Evolutionary conservation across 148 eudicot genomes (phyloP), one percentile per base, ranked within the genome.

Genomic region (Cornus kousa): DNA sequence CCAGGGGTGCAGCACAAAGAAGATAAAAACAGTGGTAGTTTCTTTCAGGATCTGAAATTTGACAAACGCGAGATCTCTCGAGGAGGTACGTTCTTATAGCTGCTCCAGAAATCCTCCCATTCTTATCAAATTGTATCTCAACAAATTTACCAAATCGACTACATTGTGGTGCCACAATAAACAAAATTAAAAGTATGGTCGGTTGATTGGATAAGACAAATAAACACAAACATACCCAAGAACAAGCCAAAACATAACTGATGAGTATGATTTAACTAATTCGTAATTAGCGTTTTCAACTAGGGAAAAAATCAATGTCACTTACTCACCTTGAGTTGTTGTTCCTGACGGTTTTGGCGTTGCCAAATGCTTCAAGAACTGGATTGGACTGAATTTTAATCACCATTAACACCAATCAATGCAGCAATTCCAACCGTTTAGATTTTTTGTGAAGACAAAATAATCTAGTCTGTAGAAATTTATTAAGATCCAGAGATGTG

Each of bases 131-230:
- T 77, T 96, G 99, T 60, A 96, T 92, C 89, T 96, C 99, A 70
- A 96, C 99, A 75, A 96, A 96, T 82, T 96, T 96, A 79, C 99
- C 99, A 79, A 96, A 96, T 78, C 99, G 99, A 90, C 99, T 96
- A 70, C 73, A 82, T 84, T 68, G 74, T 19, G 22, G 40, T 66
- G 73, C 74, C 74, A 80, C 23, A 65, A 65, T 48, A 69, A 82
- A 79, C 62, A 76, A 75, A 24, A 74, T 31, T 70, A 72, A 32
- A 72, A 14, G 57, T 19, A 74, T 0, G 67, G 79, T 82, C 79
- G 82, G 73, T 33, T 77, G 64, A 73, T 68, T 20, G 16, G 71
- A 75, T 40, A 78, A 48, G 40, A 70, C 32, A 24, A 62, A 46
- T 68, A 37, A 23, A 13, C 70, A 43, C 48, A 73, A 77, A 70